Percentiles rank a stretch among this genome's conserved stretches.
These are phyloP conservation scores for Colletotrichum scovillei DNA, from an alignment of 2,329 filamentous ascomycete species.

Conservation along the genomic window DNA sequence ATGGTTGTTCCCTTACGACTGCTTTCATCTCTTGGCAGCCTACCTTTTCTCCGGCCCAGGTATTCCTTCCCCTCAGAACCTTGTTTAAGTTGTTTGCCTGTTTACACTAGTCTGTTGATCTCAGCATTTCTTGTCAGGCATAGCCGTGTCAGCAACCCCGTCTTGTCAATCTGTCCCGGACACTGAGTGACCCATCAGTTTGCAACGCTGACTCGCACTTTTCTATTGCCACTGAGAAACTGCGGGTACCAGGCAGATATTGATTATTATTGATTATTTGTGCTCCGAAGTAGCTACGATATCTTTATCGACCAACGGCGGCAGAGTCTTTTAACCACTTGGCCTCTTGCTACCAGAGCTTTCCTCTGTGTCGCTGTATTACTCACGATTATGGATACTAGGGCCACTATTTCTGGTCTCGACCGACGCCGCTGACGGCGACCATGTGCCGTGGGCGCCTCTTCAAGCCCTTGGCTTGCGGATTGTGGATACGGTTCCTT, in stretches of 20 bases:
- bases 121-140: neutral
- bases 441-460: too few species aligned
- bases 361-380: too few species aligned
- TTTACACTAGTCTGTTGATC: neutral
- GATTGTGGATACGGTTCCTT: neutral
- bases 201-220: neutral
- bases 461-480: too few species aligned
- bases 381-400: too few species aligned
- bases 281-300: neutral
- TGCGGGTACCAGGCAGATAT: neutral
- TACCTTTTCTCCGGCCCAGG: neutral
- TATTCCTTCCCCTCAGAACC: neutral
- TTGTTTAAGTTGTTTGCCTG: neutral
- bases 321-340: neutral
- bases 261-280: neutral
- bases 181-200: neutral
- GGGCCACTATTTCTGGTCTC: too few species aligned
- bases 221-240: neutral
- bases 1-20: neutral
- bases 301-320: neutral
- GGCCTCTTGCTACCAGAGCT: too few species aligned
- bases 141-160: neutral
- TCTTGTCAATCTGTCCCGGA: neutral
- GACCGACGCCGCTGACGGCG: too few species aligned
- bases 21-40: neutral